Conservation (phyloP, 192 early-diverging fungal species). For the Coemansia sp. region DNA sequence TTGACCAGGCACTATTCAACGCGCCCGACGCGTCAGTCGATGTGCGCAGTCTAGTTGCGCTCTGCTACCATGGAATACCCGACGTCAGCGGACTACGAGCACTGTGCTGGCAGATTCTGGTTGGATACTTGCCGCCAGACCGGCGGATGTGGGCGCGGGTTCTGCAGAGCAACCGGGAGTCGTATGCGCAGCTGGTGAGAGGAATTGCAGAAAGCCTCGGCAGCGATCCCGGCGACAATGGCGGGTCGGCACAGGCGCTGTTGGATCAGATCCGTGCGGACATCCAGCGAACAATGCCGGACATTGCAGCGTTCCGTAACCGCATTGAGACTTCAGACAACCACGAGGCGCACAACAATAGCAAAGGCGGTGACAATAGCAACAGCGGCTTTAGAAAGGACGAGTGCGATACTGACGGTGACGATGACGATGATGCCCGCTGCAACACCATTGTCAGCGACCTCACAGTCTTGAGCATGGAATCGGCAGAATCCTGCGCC, state of each 20-base stretch:
- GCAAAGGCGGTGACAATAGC: background rate
- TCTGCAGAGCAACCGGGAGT: background rate
- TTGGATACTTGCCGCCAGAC: conserved; percentile 19
- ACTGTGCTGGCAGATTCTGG: conserved; percentile 28
- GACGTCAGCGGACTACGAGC: conserved; percentile 19
- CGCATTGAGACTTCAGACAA: conserved; percentile 28
- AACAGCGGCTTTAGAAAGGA: background rate
- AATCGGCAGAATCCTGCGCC: conserved; percentile 1
- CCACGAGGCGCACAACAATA: background rate
- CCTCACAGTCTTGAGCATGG: conserved; percentile 1
- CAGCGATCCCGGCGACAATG: background rate
- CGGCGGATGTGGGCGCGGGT: conserved; percentile 10
- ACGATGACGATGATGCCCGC: conserved; percentile 10
- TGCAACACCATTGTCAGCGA: conserved; percentile 5
- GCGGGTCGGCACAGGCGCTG: background rate
- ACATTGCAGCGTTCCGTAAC: conserved; percentile 21
- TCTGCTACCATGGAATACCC: conserved; percentile 24
- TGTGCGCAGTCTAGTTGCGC: conserved; percentile 12
- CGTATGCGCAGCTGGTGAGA: conserved; percentile 13
- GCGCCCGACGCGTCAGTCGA: conserved; percentile 4
- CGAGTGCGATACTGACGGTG: background rate
- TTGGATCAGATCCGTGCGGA: conserved; percentile 20
- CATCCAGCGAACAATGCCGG: conserved; percentile 17
- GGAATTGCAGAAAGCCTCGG: background rate
- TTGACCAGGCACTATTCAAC: conserved; percentile 10